A percentile compares a stretch with the other conserved stretches of the same genome.
Conservation (phyloP, 768 basidiomycete genomes). For the Trametes elegans region DNA sequence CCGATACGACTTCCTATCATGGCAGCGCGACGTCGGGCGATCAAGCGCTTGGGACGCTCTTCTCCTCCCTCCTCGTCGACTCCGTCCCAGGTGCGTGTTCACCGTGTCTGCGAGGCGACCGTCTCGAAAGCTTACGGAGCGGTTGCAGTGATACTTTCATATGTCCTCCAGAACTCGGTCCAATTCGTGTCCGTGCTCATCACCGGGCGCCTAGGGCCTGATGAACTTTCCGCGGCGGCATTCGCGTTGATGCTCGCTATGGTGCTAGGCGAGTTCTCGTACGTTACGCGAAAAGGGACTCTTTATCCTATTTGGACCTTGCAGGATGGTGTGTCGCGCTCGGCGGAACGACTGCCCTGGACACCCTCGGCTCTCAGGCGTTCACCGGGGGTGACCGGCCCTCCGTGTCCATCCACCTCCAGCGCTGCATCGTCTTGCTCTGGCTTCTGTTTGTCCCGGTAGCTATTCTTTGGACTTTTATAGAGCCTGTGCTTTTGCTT, state of each 20-base stretch:
- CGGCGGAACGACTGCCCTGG: constrained; percentile 75
- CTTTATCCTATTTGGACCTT: background rate
- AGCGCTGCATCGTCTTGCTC: constrained; percentile 64
- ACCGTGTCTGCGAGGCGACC: background rate
- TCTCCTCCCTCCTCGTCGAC: constrained; percentile 50
- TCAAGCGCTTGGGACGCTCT: constrained; percentile 32
- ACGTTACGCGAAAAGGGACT: background rate
- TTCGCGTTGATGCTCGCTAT: constrained; percentile 77
- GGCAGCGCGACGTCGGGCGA: constrained; percentile 3
- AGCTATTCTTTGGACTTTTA: constrained; percentile 59
- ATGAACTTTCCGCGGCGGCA: constrained; percentile 68
- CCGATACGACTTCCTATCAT: constrained; percentile 17
- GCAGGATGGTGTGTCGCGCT: constrained; percentile 76
- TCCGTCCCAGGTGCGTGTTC: constrained; percentile 51
- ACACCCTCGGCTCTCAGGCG: constrained; percentile 75
- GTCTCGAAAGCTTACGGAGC: background rate
- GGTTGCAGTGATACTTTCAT: constrained; percentile 59
- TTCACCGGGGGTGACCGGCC: constrained; percentile 61
- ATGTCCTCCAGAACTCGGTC: constrained; percentile 71
- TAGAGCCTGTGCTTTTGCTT: constrained; percentile 57
- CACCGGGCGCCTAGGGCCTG: constrained; percentile 64
- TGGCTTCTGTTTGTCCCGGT: constrained; percentile 67
- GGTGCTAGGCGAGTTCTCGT: constrained; percentile 49
- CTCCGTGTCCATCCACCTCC: constrained; percentile 69
- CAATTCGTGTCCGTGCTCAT: constrained; percentile 65